phyloP scores from a whole-genome alignment of 2,329 filamentous ascomycete species.

The Blastomyces emzantsi region DNA sequence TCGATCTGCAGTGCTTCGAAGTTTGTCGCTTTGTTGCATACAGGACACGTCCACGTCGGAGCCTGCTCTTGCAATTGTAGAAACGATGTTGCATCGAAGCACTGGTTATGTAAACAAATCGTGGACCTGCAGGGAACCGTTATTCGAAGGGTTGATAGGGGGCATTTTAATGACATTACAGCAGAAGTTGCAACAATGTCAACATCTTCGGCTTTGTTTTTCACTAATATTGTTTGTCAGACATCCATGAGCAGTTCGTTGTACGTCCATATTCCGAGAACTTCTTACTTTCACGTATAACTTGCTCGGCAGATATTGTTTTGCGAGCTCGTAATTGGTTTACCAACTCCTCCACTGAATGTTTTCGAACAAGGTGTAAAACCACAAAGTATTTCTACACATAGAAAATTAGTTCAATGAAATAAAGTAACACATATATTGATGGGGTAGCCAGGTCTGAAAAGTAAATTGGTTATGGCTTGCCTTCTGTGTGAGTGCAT shows the following conservation, averaged over 20 bases:
- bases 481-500: constrained; percentile 84
- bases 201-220: constrained; percentile 69
- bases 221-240: constrained; percentile 46
- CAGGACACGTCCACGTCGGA: constrained; percentile 91
- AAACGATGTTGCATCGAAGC: constrained; percentile 89
- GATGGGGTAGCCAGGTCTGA: neutral
- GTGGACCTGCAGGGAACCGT: constrained; percentile 68
- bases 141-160: constrained; percentile 77
- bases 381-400: constrained; percentile 61
- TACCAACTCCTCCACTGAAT: constrained; percentile 63
- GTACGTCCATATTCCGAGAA: constrained; percentile 24
- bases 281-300: constrained; percentile 67
- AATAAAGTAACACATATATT: neutral
- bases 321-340: constrained; percentile 55
- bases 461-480: constrained; percentile 22
- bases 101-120: constrained; percentile 80
- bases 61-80: constrained; percentile 92
- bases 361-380: constrained; percentile 65
- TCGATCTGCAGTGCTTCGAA: constrained; percentile 82
- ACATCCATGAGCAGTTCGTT: constrained; percentile 8
- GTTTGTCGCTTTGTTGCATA: constrained; percentile 74
- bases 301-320: constrained; percentile 69
- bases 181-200: constrained; percentile 86
- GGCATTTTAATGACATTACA: constrained; percentile 85
- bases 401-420: constrained; percentile 10